phyloP scores from a whole-genome alignment of 192 early-diverging fungal species.

The Coemansia sp. region DNA sequence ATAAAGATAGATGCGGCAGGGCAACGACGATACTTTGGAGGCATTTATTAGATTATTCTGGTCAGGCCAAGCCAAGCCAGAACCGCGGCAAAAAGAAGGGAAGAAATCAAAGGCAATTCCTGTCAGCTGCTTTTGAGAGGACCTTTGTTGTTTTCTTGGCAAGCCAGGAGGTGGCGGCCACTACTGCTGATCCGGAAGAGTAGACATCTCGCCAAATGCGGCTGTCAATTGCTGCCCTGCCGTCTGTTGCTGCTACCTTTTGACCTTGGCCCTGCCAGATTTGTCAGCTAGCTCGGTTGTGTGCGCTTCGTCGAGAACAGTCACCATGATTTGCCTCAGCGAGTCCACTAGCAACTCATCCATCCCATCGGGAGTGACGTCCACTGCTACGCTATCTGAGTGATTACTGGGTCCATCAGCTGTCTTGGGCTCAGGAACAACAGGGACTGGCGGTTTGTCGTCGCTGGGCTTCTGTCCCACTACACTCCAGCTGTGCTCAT shows the following conservation, averaged over 20 bases:
- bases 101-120: not conserved
- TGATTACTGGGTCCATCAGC: not conserved
- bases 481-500: conserved; percentile 1
- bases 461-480: not conserved
- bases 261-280: conserved; percentile 42
- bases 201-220: not conserved
- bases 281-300: conserved; percentile 35
- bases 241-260: no score
- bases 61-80: not conserved
- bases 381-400: not conserved
- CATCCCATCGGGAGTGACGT: conserved; percentile 57
- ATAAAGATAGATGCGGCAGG: not conserved
- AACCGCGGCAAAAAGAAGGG: not conserved
- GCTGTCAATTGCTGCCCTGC: not conserved
- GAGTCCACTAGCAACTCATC: conserved; percentile 70
- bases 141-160: conserved; percentile 2
- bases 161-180: conserved; percentile 1
- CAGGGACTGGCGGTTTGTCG: not conserved
- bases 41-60: not conserved
- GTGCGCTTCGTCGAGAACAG: conserved; percentile 56
- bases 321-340: conserved; percentile 69
- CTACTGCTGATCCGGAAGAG: not conserved
- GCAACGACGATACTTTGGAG: not conserved
- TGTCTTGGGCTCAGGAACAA: not conserved
- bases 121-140: not conserved